phyloP scores from a whole-genome alignment of 2,329 filamentous ascomycete genomes.

The Colletotrichum limetticola region DNA sequence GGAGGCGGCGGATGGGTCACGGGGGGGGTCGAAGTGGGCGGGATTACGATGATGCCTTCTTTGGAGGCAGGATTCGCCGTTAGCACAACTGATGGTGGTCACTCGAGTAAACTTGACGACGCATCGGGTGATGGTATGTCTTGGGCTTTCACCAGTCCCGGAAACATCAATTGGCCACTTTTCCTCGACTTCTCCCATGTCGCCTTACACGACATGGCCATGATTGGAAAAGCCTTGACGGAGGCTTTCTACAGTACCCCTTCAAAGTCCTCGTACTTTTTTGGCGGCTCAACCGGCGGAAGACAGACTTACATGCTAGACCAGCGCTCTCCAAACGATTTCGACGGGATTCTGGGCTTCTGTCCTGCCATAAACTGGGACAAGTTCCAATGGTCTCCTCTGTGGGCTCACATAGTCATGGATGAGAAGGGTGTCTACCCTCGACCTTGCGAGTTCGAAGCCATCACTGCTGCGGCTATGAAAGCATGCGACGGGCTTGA shows the following conservation, averaged over 20 bases:
- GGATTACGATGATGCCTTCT: background rate
- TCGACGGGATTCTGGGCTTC: conserved; percentile 66
- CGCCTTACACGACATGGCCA: conserved; percentile 45
- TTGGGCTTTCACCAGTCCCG: conserved; percentile 35
- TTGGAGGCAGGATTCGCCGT: background rate
- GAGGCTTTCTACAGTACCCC: conserved; percentile 55
- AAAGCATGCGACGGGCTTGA: conserved; percentile 57
- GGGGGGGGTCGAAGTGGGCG: background rate
- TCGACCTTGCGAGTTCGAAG: conserved; percentile 40
- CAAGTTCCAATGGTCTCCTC: background rate
- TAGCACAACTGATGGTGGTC: background rate
- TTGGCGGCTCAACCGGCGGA: conserved; percentile 70
- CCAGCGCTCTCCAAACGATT: conserved; percentile 64
- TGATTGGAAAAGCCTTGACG: conserved; percentile 59
- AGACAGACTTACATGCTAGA: conserved; percentile 66
- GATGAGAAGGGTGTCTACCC: background rate
- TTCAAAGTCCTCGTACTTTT: conserved; percentile 60
- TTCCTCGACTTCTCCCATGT: background rate
- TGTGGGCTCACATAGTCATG: conserved; percentile 8
- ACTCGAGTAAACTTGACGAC: background rate
- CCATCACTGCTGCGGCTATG: conserved; percentile 47
- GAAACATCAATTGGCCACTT: conserved; percentile 15
- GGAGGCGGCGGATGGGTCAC: background rate
- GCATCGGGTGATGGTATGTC: background rate
- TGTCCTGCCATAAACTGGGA: conserved; percentile 53